Evolutionary conservation across 768 basidiomycete species (phyloP), one percentile per base, ranked within the genome.

Genomic region (Tylopilus sp.): DNA sequence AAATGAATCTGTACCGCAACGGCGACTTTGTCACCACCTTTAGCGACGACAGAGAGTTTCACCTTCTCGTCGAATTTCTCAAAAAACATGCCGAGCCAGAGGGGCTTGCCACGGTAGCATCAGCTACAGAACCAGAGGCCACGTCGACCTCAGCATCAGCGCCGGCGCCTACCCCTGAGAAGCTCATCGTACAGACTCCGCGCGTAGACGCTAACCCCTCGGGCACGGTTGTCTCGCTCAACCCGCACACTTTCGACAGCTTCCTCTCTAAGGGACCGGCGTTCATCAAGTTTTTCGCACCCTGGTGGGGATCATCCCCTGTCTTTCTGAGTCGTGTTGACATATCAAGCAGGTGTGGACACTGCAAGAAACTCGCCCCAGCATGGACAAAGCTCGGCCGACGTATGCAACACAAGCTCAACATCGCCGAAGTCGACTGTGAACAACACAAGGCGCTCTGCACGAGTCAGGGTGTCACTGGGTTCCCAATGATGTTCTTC

Each of bases 311-410:
- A 63, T 21, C 13, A 8, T 22, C 22, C 6, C 26, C 4, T n/a
- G 31, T 9, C 17, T 9, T 22, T 0, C 33, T 23, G 9, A 20
- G 4, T n/a, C 11, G 15, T 23, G 40, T 46, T 59, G 6, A 57
- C 17, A 26, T 8, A 8, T 26, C 25, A 8, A 4, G 8, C 25
- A 26, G 80, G 91, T 98, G 95, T 66, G 90, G 90, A 4, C 95
- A 98, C 70, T 99, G 95, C 79, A 95, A 97, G 73, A 91, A 91
- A 64, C 77, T 98, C 2, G 90, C 91, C 1, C 93, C 85, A 46
- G 77, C 74, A 0, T 98, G 93, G 91, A 73, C 72, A 1, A 75
- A 86, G 44, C 79, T 99, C 3, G 95, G 90, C 0, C 68, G 71
- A 44, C 71, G 73, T 20, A 83, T 95, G 78, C 79, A 86, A 57